Conservation (phyloP, 345 rosid genomes). For the Eucalyptus erythrocorys region DNA sequence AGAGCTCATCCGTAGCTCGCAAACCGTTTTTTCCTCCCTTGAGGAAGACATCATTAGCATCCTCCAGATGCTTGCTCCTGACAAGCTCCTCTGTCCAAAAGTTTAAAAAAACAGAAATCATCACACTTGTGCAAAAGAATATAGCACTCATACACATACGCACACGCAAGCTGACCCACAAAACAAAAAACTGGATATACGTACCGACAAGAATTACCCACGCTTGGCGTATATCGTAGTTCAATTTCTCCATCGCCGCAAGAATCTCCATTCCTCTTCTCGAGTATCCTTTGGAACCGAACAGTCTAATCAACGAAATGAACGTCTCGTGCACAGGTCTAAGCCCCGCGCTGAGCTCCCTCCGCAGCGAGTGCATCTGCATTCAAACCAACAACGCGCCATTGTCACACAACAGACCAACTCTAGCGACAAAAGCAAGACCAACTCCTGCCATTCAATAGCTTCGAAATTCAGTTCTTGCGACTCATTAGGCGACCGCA, state of each 20-base stretch:
- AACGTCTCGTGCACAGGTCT: constrained; percentile 84
- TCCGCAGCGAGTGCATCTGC: constrained; percentile 82
- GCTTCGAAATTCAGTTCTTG: not conserved
- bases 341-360: constrained; percentile 74
- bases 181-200: not conserved
- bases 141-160: not conserved
- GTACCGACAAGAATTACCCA: constrained; percentile 93
- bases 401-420: not conserved
- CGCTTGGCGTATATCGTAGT: constrained; percentile 73
- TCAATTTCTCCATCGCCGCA: constrained; percentile 76
- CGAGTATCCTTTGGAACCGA: constrained; percentile 62
- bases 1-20: constrained; percentile 71
- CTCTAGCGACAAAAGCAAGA: not conserved
- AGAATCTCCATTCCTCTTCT: constrained; percentile 67
- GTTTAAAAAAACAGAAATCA: not conserved
- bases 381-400: not conserved
- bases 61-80: constrained; percentile 58
- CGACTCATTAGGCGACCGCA: not conserved
- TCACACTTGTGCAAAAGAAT: not conserved
- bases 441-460: not conserved
- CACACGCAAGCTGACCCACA: not conserved
- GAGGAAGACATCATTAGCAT: constrained; percentile 82
- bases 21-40: constrained; percentile 77
- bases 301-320: constrained; percentile 54
- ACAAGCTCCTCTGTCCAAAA: constrained; percentile 63